Conservation (phyloP, 352 stramenopile genomes). For the Globisporangium okanoganense region DNA sequence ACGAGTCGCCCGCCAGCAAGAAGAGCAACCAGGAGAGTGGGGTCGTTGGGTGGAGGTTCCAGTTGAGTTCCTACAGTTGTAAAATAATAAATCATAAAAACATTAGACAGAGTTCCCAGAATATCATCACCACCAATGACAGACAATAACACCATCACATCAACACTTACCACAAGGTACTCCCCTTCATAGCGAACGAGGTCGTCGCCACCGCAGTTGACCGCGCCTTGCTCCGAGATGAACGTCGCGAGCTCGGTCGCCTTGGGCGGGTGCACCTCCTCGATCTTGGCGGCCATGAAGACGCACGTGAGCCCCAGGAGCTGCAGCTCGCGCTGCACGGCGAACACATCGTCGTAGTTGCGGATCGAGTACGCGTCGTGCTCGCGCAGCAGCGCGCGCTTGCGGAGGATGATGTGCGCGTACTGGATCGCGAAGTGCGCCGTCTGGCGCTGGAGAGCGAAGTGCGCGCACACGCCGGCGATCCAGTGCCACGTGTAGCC, state of each 20-base stretch:
- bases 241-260: constrained; percentile 60
- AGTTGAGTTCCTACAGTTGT: constrained; percentile 63
- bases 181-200: constrained; percentile 57
- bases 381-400: constrained; percentile 32
- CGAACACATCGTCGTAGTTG: constrained; percentile 47
- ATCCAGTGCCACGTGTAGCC: constrained; percentile 80
- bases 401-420: constrained; percentile 64
- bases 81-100: constrained; percentile 16
- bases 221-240: constrained; percentile 43
- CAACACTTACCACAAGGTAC: constrained; percentile 49
- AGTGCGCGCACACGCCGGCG: constrained; percentile 54
- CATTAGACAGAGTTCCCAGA: constrained; percentile 11
- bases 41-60: constrained; percentile 77
- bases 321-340: constrained; percentile 54
- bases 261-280: constrained; percentile 78
- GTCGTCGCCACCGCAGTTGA: constrained; percentile 43
- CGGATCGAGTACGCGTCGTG: constrained; percentile 31
- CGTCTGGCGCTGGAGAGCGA: constrained; percentile 74
- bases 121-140: background rate
- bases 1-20: constrained; percentile 61
- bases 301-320: constrained; percentile 59
- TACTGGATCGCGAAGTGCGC: constrained; percentile 77
- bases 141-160: constrained; percentile 1
- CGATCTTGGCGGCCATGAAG: constrained; percentile 85
- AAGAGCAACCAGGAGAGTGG: constrained; percentile 75